Percentiles rank a stretch among this genome's conserved stretches.
Evolutionary conservation across 176 grass and related monocot species (phyloP).

Genomic region (Coix lacrymajobi): DNA sequence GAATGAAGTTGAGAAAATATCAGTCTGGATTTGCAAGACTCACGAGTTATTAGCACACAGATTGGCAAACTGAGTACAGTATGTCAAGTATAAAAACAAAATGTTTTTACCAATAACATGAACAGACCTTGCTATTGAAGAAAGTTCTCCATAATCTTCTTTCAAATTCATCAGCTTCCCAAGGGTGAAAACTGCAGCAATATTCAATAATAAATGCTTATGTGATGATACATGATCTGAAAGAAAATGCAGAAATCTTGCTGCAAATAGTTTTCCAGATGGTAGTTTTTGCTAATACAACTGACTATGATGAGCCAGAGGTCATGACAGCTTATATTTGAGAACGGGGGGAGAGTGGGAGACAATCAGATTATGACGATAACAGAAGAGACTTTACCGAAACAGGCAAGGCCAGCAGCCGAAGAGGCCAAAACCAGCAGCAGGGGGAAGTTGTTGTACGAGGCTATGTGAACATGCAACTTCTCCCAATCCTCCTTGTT

Average conservation of each 20-base stretch:
- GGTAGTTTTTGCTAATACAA: not conserved
- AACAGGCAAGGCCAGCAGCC: constrained; percentile 82
- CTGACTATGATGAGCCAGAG: not conserved
- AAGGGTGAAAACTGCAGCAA: constrained; percentile 77
- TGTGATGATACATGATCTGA: not conserved
- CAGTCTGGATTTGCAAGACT: constrained; percentile 9
- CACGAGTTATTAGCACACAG: not conserved
- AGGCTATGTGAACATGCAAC: constrained; percentile 79
- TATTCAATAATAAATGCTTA: not conserved
- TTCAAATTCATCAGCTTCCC: constrained; percentile 91
- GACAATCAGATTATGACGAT: not conserved
- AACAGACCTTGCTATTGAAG: constrained; percentile 75
- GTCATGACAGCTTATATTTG: not conserved
- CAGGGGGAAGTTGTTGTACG: constrained; percentile 88
- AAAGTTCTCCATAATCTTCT: constrained; percentile 82
- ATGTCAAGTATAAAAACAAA: constrained; percentile 6
- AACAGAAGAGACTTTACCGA: constrained; percentile 48
- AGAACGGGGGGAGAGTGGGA: not conserved
- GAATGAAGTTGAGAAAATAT: constrained; percentile 16
- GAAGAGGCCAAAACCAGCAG: constrained; percentile 94
- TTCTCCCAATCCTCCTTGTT: constrained; percentile 82
- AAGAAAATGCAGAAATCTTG: not conserved
- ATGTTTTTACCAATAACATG: not conserved
- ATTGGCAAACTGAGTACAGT: not conserved
- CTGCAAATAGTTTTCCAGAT: not conserved